A percentile compares a stretch with the other conserved stretches of the same genome.
Conservation (phyloP, 208 protist species). For the Acanthamoeba culbertsoni region DNA sequence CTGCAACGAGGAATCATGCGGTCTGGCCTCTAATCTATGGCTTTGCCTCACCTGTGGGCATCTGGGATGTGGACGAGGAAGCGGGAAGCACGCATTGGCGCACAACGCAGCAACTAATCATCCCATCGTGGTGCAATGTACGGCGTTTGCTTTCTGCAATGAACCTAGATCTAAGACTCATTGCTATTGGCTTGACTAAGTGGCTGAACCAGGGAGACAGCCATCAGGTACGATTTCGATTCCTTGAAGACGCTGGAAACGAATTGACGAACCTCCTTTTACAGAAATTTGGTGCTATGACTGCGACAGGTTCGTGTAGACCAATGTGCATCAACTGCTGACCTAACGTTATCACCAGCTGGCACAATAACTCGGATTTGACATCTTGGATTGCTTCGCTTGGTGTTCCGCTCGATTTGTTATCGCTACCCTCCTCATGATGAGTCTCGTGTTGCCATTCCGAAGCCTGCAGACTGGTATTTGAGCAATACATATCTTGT, state of each 20-base stretch:
- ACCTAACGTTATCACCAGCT: too few species aligned
- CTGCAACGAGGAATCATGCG: not conserved
- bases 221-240: not conserved
- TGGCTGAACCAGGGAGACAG: not conserved
- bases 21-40: not conserved
- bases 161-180: not conserved
- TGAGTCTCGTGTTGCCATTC: not conserved
- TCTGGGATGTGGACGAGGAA: not conserved
- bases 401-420: not conserved
- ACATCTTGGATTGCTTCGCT: not conserved
- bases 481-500: too few species aligned
- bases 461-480: too few species aligned
- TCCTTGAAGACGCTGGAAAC: not conserved
- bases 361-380: too few species aligned
- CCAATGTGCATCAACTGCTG: not conserved
- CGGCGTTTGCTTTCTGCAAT: not conserved
- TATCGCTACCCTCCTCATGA: not conserved
- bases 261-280: not conserved
- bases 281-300: not conserved
- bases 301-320: not conserved
- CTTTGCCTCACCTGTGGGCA: not conserved
- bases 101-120: not conserved
- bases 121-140: not conserved
- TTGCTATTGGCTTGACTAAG: not conserved
- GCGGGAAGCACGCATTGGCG: not conserved